phyloP scores from a whole-genome alignment of 2,329 filamentous ascomycete genomes.

The Talaromyces sp. region DNA sequence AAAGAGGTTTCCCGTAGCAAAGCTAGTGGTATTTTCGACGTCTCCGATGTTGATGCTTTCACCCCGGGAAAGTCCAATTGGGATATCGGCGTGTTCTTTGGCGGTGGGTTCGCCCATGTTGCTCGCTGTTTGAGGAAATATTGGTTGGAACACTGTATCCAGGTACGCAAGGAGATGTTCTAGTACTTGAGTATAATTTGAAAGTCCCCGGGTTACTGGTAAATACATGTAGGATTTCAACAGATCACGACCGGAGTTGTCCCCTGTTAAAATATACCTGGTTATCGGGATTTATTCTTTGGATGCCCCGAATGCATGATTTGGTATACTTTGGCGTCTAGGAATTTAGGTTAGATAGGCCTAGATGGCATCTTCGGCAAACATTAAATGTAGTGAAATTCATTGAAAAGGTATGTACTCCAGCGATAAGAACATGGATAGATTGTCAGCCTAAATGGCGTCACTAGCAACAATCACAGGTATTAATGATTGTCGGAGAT shows the following conservation, averaged over 20 bases:
- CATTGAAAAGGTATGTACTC: not conserved
- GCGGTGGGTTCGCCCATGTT: not conserved
- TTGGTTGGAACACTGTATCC: too few species aligned
- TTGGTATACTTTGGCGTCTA: too few species aligned
- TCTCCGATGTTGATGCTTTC: conserved; percentile 1
- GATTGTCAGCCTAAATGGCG: not conserved
- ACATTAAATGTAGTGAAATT: not conserved
- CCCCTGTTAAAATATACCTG: not conserved
- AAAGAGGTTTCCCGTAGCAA: conserved; percentile 1
- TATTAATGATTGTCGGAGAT: not conserved
- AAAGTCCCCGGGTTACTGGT: not conserved
- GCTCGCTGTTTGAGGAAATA: not conserved
- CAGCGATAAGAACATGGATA: conserved; percentile 1
- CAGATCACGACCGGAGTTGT: not conserved
- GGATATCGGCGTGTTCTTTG: not conserved
- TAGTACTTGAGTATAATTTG: too few species aligned
- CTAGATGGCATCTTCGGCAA: not conserved
- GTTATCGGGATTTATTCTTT: not conserved
- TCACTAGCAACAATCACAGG: not conserved
- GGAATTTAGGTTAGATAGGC: not conserved
- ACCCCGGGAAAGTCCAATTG: not conserved
- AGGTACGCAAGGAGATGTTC: not conserved
- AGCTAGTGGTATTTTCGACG: conserved; percentile 2
- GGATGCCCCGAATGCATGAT: too few species aligned
- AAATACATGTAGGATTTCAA: not conserved